Conservation (phyloP, 805 yeast genomes). For the Crinitomyces ghanaensis region DNA sequence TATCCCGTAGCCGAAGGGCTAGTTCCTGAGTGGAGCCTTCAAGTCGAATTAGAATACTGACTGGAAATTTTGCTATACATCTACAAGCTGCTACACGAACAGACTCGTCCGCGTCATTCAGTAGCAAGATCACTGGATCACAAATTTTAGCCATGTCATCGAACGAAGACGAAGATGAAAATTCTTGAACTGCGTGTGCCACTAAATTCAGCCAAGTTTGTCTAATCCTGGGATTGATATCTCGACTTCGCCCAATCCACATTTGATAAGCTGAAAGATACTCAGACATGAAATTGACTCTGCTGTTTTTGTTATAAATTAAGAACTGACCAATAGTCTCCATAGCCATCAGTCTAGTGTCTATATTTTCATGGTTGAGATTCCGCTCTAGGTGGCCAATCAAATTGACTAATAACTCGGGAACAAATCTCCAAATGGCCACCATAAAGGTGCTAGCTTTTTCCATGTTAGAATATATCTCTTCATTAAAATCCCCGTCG, state of each 20-base stretch:
- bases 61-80: slow-evolving; percentile 34
- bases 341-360: slow-evolving; percentile 56
- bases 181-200: slow-evolving; percentile 34
- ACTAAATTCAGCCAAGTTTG: slow-evolving; percentile 57
- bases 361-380: slow-evolving; percentile 50
- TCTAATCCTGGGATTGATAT: slow-evolving; percentile 53
- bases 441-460: slow-evolving; percentile 53
- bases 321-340: slow-evolving; percentile 61
- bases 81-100: slow-evolving; percentile 55
- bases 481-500: slow-evolving; percentile 3
- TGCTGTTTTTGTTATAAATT: slow-evolving; percentile 32
- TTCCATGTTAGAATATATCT: slow-evolving; percentile 29
- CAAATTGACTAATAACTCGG: slow-evolving; percentile 60
- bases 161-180: slow-evolving; percentile 31
- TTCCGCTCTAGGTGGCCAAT: slow-evolving; percentile 76
- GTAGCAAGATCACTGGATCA: slow-evolving; percentile 45
- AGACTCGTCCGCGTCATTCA: slow-evolving; percentile 63
- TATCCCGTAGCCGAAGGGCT: slow-evolving; percentile 60
- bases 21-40: slow-evolving; percentile 34
- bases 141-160: slow-evolving; percentile 9
- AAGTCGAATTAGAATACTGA: slow-evolving; percentile 35
- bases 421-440: slow-evolving; percentile 67
- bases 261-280: slow-evolving; percentile 51
- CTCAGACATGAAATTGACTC: slow-evolving; percentile 43
- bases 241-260: slow-evolving; percentile 71